Evolutionary conservation across 305 asterid species (phyloP), one percentile per base, ranked within the genome.

Genomic region (Fraxinus floribunda): DNA sequence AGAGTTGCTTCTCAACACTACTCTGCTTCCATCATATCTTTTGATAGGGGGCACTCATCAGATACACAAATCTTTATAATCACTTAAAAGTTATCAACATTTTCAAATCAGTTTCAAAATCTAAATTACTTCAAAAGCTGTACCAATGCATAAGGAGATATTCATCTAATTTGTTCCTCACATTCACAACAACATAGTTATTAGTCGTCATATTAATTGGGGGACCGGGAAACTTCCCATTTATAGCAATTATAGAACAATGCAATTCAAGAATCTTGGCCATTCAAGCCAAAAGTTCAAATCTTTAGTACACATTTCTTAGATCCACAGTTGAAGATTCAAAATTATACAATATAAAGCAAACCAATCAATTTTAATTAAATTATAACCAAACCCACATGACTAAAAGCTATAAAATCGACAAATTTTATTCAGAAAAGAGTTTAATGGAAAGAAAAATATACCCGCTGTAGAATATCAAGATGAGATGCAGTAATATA

Each of bases 401-500:
- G 10, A 75, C 32, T 70, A 66, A 81, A 78, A 46, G 72, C n/a
- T n/a, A 20, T 39, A 75, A 70, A 20, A 34, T 57, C 7, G 32
- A 70, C 36, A 78, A 3, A 55, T 24, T 30, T 26, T 32, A 72
- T 18, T 64, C 29, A 80, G n/a, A 55, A 70, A 39, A 30, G 13
- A 26, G 30, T 26, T 26, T 0, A 26, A 26, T 5, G 55, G 22
- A 41, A 44, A 78, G 70, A 26, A 38, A 3, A 4, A 2, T 41
- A 26, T 6, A 94, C 98, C 97, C 92, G 98, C 78, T 95, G 98
- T 26, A 97, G 94, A 16, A 94, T 97, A 64, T 98, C 99, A 66
- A 95, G 98, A 35, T 98, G 99, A 79, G 99, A 95, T 86, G 97
- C 98, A 86, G 96, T 92, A 52, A 95, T 94, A 91, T 95, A 95